Evolutionary conservation across 352 stramenopile genomes (phyloP), one percentile per base, ranked within the genome.

Genomic region (Globisporangium apiculatum): DNA sequence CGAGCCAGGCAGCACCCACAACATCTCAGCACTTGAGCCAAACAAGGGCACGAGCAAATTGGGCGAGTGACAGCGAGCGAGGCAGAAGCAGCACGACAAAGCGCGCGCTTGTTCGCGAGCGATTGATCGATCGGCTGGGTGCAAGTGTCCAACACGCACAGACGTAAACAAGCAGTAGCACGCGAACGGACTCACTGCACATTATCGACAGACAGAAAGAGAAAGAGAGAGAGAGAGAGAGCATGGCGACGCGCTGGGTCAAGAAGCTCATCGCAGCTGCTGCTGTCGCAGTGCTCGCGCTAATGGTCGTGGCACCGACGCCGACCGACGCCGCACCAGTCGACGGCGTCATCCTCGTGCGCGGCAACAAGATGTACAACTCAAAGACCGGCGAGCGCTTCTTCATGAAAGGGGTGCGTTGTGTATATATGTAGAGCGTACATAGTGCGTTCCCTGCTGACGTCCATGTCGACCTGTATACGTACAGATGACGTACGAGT

Each of bases 301-400:
- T 8, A 8, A 12, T 12, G 11, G 40, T 12, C 7, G 7, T 43
- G 7, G 40, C 11, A 8, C 7, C 40, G 38, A 43, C 45, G 18
- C 57, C 37, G 53, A 52, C 8, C 41, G 35, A 53, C n/a, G 54
- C 59, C 12, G 64, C 65, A 15, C 56, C 69, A 42, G 70, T 72
- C 12, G 65, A 76, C 53, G 75, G 75, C 53, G 73, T 79, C 51
- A 76, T 92, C 52, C 47, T 94, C 50, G 86, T 95, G 60, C 83
- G 83, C 50, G 85, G 85, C 53, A 92, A 91, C 79, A 92, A 95
- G 60, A 79, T 95, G 68, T 95, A 89, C 70, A 88, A 95, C 61
- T 66, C 68, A 37, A 88, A 88, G 17, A 79, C 83, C 11, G 76
- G 77, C 64, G 79, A 92, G 60, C 85, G 85, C 46, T 95, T 95